phyloP scores from a whole-genome alignment of 2,329 filamentous ascomycete genomes.

The Pseudocercospora musae region DNA sequence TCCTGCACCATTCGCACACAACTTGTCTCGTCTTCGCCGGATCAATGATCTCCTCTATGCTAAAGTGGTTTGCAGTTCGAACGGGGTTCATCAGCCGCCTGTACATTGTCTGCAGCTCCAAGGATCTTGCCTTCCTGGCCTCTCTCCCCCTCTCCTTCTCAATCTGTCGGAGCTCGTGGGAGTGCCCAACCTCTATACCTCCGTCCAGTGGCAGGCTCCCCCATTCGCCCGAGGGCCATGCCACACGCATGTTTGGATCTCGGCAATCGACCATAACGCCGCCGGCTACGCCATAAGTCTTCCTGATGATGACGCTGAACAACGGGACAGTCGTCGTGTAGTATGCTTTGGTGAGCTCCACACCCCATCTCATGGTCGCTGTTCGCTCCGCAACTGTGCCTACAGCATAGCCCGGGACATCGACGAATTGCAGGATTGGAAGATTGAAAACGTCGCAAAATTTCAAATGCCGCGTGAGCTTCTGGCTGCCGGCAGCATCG shows the following conservation, averaged over 20 bases:
- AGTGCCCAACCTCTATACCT: conserved; percentile 63
- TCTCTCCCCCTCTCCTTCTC: conserved; percentile 51
- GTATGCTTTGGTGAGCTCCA: conserved; percentile 60
- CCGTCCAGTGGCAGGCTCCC: conserved; percentile 61
- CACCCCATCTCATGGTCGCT: conserved; percentile 63
- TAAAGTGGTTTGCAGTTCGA: conserved; percentile 61
- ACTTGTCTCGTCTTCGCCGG: conserved; percentile 57
- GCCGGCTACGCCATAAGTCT: conserved; percentile 62
- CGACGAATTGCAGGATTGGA: conserved; percentile 61
- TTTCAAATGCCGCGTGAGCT: conserved; percentile 59
- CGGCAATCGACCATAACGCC: conserved; percentile 62
- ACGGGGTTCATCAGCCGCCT: conserved; percentile 62
- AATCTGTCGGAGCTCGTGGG: conserved; percentile 55
- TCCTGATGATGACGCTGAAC: conserved; percentile 60
- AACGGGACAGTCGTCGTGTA: conserved; percentile 61
- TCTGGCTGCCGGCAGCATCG: conserved; percentile 60
- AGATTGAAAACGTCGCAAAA: conserved; percentile 65
- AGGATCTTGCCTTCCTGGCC: conserved; percentile 49
- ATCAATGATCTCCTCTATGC: conserved; percentile 64
- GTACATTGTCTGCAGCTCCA: conserved; percentile 59
- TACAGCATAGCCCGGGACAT: conserved; percentile 62
- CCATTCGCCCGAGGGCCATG: conserved; percentile 64
- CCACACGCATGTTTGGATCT: conserved; percentile 59
- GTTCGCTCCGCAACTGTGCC: conserved; percentile 61
- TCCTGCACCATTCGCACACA: conserved; percentile 53